A percentile compares a stretch with the other conserved stretches of the same genome.
Evolutionary conservation across 441 rosid genomes (phyloP).

Genomic region (Brassica balearica): DNA sequence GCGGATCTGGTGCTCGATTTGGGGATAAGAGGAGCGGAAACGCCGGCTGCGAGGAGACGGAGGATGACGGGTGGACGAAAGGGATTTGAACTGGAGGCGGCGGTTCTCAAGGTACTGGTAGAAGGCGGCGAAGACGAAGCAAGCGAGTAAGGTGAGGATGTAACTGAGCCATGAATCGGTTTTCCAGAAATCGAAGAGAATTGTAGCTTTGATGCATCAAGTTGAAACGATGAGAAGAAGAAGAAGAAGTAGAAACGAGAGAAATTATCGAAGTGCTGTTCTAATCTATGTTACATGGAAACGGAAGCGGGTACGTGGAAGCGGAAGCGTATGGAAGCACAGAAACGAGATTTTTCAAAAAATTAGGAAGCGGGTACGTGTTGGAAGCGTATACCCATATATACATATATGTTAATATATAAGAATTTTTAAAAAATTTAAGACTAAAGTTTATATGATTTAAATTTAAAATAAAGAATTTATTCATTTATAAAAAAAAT

Average conservation of each 20-base stretch:
- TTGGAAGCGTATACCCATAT: no score
- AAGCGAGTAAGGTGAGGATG: conserved; percentile 60
- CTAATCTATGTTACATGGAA: no score
- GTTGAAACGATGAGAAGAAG: conserved; percentile 6
- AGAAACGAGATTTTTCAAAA: no score
- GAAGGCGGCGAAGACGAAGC: conserved; percentile 62
- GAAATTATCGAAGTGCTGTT: not conserved
- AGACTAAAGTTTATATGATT: no score
- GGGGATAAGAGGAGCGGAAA: conserved; percentile 49
- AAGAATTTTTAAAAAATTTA: no score
- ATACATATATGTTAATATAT: no score
- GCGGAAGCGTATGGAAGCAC: no score
- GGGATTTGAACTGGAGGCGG: conserved; percentile 54
- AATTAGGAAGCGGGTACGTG: no score
- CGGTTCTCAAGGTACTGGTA: conserved; percentile 72
- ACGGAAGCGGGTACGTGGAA: no score
- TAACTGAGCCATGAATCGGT: conserved; percentile 47
- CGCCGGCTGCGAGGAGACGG: conserved; percentile 6
- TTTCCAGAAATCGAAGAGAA: conserved; percentile 63
- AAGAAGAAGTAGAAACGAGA: conserved; percentile 9
- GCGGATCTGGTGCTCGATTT: conserved; percentile 40
- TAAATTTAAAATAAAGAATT: no score
- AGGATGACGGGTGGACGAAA: conserved; percentile 42
- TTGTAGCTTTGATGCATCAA: conserved; percentile 45
- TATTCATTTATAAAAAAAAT: no score